Conservation (phyloP, 257 asterid genomes). For the Solanum boliviense region DNA sequence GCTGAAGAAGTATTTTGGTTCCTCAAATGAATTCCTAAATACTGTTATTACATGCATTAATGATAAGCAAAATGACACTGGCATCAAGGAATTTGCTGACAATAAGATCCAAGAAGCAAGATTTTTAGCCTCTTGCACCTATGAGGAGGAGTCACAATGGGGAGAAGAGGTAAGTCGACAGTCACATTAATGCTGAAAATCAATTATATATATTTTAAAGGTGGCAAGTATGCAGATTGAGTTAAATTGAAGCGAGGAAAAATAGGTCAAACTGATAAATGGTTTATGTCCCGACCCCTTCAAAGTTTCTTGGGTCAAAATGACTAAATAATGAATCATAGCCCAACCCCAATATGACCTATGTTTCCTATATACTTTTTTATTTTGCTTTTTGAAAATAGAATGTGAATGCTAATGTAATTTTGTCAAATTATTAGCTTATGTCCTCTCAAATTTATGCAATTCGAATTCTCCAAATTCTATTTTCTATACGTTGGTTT, state of each 20-base stretch:
- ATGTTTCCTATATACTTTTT: neutral
- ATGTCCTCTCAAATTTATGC: neutral
- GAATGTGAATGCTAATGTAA: neutral
- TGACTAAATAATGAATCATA: neutral
- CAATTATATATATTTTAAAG: neutral
- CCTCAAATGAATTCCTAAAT: constrained; percentile 41
- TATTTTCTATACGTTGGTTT: neutral
- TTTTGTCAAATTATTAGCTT: neutral
- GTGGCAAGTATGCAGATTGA: neutral
- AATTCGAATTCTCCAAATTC: neutral
- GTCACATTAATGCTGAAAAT: neutral
- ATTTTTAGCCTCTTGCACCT: constrained; percentile 38
- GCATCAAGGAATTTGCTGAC: neutral
- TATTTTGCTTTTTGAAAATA: neutral
- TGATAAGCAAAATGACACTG: neutral
- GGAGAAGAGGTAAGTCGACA: constrained; percentile 40
- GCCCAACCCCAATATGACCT: neutral
- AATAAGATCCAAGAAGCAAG: constrained; percentile 11
- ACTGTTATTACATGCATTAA: constrained; percentile 15
- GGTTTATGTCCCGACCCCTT: neutral
- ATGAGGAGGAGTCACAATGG: constrained; percentile 42
- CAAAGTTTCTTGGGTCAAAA: neutral
- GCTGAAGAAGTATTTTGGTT: constrained; percentile 36
- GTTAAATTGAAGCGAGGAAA: neutral
- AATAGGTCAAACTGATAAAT: neutral